Percentiles rank a stretch among this genome's conserved stretches.
phyloP scores from a whole-genome alignment of 2,329 filamentous ascomycete species.

The Cladophialophora chaetospira region DNA sequence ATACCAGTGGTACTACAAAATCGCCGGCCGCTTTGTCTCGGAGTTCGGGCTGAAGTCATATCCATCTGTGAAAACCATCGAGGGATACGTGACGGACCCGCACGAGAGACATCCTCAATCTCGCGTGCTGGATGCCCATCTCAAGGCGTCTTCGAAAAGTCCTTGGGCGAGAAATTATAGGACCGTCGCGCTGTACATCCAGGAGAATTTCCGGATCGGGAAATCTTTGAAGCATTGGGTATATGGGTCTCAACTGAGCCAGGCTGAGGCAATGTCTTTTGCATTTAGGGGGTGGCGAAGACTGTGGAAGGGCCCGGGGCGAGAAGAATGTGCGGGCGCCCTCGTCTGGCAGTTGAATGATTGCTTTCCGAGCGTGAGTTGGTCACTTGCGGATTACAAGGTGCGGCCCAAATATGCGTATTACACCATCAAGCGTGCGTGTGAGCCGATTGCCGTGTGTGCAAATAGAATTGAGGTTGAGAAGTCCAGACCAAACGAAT shows the following conservation, averaged over 20 bases:
- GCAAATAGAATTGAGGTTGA: too few species aligned
- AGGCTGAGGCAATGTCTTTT: conserved; percentile 62
- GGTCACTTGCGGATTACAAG: too few species aligned
- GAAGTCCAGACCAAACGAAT: too few species aligned
- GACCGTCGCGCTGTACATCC: conserved; percentile 70
- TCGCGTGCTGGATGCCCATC: neutral
- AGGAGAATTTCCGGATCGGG: conserved; percentile 72
- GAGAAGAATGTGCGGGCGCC: conserved; percentile 45
- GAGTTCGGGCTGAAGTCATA: neutral
- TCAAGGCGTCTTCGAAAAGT: too few species aligned
- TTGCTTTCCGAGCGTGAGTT: too few species aligned
- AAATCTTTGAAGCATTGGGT: conserved; percentile 57
- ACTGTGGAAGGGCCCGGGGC: conserved; percentile 41
- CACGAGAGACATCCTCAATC: neutral
- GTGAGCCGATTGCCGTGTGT: too few species aligned
- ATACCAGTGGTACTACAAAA: neutral
- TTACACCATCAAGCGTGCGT: too few species aligned
- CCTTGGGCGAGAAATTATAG: neutral
- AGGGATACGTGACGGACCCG: neutral
- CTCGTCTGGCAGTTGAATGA: conserved; percentile 52
- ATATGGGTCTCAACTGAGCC: conserved; percentile 64
- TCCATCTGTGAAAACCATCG: neutral
- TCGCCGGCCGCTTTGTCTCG: neutral
- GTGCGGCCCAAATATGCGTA: too few species aligned
- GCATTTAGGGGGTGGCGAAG: conserved; percentile 58